These are phyloP conservation scores for Eimeria necatrix DNA, from an alignment of 169 alveolate species.

Conservation along the genomic window DNA sequence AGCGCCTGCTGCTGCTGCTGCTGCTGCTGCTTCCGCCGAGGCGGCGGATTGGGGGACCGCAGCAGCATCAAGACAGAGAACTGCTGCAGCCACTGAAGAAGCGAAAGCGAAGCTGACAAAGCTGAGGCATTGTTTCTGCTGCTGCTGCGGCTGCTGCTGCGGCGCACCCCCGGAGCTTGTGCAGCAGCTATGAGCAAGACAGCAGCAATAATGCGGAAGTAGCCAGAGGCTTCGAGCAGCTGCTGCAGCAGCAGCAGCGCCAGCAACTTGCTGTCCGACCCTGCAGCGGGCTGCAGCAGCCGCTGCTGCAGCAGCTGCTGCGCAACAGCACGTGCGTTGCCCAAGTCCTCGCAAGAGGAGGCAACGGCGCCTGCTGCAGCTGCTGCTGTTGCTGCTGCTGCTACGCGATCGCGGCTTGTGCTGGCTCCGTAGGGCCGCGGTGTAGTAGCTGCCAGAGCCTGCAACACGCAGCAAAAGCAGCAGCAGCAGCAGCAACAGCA, in stretches of 20 bases:
- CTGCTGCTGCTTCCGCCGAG: constrained; percentile 65
- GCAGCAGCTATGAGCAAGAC: constrained; percentile 36
- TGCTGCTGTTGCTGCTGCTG: constrained; percentile 34
- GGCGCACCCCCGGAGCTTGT: background rate
- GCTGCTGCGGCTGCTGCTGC: constrained; percentile 50
- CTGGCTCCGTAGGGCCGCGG: background rate
- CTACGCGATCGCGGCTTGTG: constrained; percentile 14
- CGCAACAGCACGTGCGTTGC: constrained; percentile 46
- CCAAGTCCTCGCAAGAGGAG: constrained; percentile 11
- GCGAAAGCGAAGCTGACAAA: background rate
- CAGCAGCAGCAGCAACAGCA: constrained; percentile 37
- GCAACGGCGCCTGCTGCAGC: constrained; percentile 69
- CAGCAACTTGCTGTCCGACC: constrained; percentile 24
- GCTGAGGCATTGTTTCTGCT: constrained; percentile 15
- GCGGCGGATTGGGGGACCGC: constrained; percentile 1
- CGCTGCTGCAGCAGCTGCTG: constrained; percentile 66
- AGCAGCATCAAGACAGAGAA: constrained; percentile 28
- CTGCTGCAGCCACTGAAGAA: constrained; percentile 7
- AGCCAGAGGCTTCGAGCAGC: constrained; percentile 37
- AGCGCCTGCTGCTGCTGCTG: constrained; percentile 41
- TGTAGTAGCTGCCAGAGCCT: constrained; percentile 36
- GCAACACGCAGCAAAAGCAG: constrained; percentile 28
- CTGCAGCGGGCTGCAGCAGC: background rate
- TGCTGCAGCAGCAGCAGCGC: constrained; percentile 51
- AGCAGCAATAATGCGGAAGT: constrained; percentile 34